Conservation (phyloP, 495 filamentous ascomycete genomes). For the Hypoxylon subgilvum region DNA sequence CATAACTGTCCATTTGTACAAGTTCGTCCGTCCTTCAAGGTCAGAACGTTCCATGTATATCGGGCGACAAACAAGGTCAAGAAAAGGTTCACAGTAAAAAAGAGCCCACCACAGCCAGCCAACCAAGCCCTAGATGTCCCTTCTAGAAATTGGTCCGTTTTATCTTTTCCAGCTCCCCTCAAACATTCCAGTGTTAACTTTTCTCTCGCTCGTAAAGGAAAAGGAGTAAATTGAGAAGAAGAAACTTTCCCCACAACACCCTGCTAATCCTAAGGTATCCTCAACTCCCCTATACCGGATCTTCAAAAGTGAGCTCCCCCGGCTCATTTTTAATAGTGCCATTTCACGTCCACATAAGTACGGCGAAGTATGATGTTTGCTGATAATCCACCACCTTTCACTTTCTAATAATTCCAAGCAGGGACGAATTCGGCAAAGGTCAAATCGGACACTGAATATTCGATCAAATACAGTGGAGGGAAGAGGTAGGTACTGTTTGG, state of each 20-base stretch:
- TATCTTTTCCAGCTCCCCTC: slow-evolving; percentile 53
- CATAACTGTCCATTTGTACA: slow-evolving; percentile 46
- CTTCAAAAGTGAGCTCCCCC: slow-evolving; percentile 45
- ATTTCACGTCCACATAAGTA: slow-evolving; percentile 46
- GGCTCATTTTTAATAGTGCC: slow-evolving; percentile 44
- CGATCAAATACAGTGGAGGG: slow-evolving; percentile 18
- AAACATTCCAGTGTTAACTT: slow-evolving; percentile 43
- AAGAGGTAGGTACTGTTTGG: not conserved
- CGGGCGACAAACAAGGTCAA: slow-evolving; percentile 36
- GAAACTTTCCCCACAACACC: slow-evolving; percentile 32
- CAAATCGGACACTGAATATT: slow-evolving; percentile 33
- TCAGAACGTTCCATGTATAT: slow-evolving; percentile 44
- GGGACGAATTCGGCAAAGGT: slow-evolving; percentile 37
- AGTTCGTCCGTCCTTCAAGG: slow-evolving; percentile 43
- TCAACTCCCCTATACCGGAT: slow-evolving; percentile 34
- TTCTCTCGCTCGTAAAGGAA: slow-evolving; percentile 27
- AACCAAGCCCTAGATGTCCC: slow-evolving; percentile 46
- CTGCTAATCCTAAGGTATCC: slow-evolving; percentile 35
- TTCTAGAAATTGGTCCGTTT: slow-evolving; percentile 50
- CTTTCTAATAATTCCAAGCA: slow-evolving; percentile 43
- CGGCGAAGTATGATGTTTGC: slow-evolving; percentile 46
- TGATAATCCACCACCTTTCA: slow-evolving; percentile 32
- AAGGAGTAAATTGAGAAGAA: slow-evolving; percentile 8
- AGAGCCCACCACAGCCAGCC: slow-evolving; percentile 42
- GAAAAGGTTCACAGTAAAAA: slow-evolving; percentile 38